Conservation (phyloP, 345 rosid species). For the Eucalyptus pauciflora region DNA sequence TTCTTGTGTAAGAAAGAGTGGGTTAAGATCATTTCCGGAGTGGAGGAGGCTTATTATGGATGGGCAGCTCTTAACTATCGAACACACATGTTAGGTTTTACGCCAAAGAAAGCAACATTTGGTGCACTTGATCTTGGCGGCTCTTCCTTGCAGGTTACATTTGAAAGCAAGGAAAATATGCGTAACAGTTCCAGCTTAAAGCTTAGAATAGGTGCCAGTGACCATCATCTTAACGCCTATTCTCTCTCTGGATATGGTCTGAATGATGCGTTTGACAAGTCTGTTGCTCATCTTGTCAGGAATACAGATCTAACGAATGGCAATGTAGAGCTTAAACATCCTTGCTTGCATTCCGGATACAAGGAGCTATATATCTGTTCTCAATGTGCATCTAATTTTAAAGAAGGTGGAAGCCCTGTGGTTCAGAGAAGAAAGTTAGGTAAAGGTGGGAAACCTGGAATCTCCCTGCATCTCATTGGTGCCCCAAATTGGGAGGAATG, state of each 20-base stretch:
- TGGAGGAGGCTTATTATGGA: conserved; percentile 93
- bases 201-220: conserved; percentile 69
- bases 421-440: conserved; percentile 15
- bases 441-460: conserved; percentile 53
- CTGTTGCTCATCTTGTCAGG: conserved; percentile 56
- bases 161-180: conserved; percentile 56
- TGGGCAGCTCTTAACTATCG: conserved; percentile 94
- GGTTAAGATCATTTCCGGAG: conserved; percentile 81
- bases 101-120: conserved; percentile 67
- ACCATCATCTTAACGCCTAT: conserved; percentile 87
- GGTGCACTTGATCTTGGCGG: conserved; percentile 99
- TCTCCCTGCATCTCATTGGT: conserved; percentile 60
- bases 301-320: conserved; percentile 31
- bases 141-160: conserved; percentile 96
- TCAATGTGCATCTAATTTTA: conserved; percentile 44
- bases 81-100: conserved; percentile 49
- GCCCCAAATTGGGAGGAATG: conserved; percentile 86
- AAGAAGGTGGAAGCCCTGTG: conserved; percentile 30
- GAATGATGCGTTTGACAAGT: conserved; percentile 94
- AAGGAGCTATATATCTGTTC: conserved; percentile 58
- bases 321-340: conserved; percentile 69
- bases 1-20: conserved; percentile 67
- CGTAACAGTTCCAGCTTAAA: conserved; percentile 50
- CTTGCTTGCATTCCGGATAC: conserved; percentile 88
- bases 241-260: conserved; percentile 97